Base-by-base conservation (phyloP, 768 basidiomycete species). In the Amanita rimosa region DNA sequence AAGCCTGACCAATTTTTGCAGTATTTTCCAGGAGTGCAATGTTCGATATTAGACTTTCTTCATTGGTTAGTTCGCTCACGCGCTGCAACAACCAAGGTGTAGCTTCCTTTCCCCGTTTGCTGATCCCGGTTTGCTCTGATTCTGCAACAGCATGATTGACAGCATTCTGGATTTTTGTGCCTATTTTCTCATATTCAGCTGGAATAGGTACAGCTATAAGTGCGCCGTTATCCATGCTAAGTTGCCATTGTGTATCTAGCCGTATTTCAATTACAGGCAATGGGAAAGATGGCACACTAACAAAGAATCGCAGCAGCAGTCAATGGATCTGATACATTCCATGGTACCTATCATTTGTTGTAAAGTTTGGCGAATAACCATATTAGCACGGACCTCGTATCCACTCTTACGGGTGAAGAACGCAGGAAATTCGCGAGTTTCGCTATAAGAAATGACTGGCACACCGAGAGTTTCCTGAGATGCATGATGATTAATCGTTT, bases 31-130 rank as follows among this genome's bases (percentile, higher is more conserved):
- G 75, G 9, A 98, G 69, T 2, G 90, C 94, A 48, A 95, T 73
- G 67, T 99, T 96, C 73, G 67, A 62, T 6, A 72, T 67, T 45
- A 96, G 66, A 4, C 90, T 91, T 52, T 70, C 71, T 2, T 91
- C 91, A 27, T 74, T 59, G 0, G 86, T 91, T 42, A 98, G 69
- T 60, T 95, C 85, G 13, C 75, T 74, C 1, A 98, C 82, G 26
- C 95, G 80, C 38, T 74, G 71, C 26, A 99, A 69, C 8, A 99
- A 69, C 95, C 95, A 98, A 6, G 96, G 96, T 1, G 96, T 99
- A 5, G 78, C 92, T 52, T 91, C 87, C 57, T 96, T 97, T 2
- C 96, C 96, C 14, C 73, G 69, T 56, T 71, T 79, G 57, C 76
- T 84, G 40, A 95, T 68, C 2, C 93, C 91, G 53, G 83, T 84